Evolutionary conservation across 2,329 filamentous ascomycete species (phyloP).

Genomic region (Ilyonectria sp.): DNA sequence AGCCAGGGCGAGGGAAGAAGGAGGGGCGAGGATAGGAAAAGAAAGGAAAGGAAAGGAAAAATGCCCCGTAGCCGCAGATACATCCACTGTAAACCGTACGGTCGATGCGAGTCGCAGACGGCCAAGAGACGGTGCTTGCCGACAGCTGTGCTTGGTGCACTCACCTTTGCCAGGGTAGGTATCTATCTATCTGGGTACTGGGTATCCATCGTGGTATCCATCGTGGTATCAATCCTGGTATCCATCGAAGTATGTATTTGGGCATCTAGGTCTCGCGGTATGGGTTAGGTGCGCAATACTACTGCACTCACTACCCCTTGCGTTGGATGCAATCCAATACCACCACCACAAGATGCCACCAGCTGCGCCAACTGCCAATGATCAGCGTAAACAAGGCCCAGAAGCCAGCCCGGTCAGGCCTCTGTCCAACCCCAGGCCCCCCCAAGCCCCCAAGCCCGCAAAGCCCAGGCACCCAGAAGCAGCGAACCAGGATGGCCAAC

Average conservation of each 20-base stretch:
- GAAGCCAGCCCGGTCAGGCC: not conserved
- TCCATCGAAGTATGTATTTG: too few species aligned
- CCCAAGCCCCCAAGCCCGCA: slow-evolving; percentile 1
- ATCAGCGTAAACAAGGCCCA: not conserved
- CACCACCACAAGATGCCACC: not conserved
- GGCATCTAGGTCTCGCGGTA: too few species aligned
- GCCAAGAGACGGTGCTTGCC: not conserved
- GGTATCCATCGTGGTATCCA: too few species aligned
- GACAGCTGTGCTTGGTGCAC: too few species aligned
- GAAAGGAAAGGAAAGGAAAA: not conserved
- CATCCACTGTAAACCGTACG: too few species aligned
- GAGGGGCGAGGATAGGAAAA: not conserved
- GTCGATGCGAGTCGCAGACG: not conserved
- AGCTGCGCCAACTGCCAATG: not conserved
- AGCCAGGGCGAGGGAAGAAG: not conserved
- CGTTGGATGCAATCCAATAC: not conserved
- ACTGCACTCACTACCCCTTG: not conserved
- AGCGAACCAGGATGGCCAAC: not conserved
- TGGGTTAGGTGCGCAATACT: not conserved
- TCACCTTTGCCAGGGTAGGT: too few species aligned
- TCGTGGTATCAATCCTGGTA: too few species aligned
- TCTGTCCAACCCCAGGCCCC: slow-evolving; percentile 6
- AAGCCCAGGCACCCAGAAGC: not conserved
- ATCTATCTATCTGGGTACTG: too few species aligned
- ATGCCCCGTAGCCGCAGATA: not conserved